Base-by-base conservation (phyloP, 495 filamentous ascomycete genomes). In the Tuber borchii region DNA sequence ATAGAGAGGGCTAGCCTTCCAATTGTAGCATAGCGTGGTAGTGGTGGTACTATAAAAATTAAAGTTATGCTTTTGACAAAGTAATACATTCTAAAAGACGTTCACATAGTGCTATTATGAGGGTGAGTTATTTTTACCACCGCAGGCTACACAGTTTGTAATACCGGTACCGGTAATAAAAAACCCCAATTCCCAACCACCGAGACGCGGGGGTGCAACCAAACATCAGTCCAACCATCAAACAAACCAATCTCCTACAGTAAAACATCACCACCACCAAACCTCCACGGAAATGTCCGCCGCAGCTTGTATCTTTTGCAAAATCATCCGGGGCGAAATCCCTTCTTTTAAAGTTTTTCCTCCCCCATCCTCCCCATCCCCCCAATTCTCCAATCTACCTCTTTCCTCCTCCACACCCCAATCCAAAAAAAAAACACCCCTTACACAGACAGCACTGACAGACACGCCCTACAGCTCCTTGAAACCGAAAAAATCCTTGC, bases 321-420 rank as follows among this genome's bases (percentile, higher is more conserved):
- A 92, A 83, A 98, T 99, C 84, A 92, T 99, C 86, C 97, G 96
- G 87, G 95, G 93, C 79, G 94, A 97, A 65, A 97, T 97, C 86
- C 94, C 95, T 70, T 93, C 91, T 80, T 92, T 97, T 86, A 97
- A 97, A 78, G 81, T 82, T 40, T 42, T 73, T 56, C 19, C 69
- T 17, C 70, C 40, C 12, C 43, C 40, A 6, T 71, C 34, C 39
- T 20, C 37, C 51, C 46, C 12, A 42, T 37, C 34, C 2, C 34
- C 34, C 34, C 34, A 37, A 72, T 20, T n/a, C 37, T 17, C n/a
- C 26, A 31, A 51, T 1, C 42, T 40, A 17, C n/a, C 37, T 31
- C 31, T 4, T n/a, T n/a, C n/a, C 69, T 44, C 31, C 69, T 20
- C 70, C 39, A 4, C 43, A 40, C 17, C 9, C 70, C 20, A 40